Evolutionary conservation across 2,329 filamentous ascomycete genomes (phyloP), one percentile per base, ranked within the genome.

Genomic region (Fusarium globosum): DNA sequence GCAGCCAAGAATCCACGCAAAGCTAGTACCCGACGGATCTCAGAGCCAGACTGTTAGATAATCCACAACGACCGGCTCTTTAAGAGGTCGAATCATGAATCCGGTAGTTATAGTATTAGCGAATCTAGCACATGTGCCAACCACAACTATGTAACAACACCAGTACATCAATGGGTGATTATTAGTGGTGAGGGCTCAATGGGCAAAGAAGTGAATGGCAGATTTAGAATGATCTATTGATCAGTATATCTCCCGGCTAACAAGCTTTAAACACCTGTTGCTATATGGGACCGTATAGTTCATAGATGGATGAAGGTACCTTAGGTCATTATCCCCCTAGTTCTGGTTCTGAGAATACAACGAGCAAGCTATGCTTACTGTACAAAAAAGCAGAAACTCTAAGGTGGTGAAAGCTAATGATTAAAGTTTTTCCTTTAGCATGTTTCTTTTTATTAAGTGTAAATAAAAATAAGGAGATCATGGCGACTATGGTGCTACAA

Each of bases 11-110:
- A 51, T 20, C 48, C 48, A 35, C 48, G 48, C 4, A 51, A 51
- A 51, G 48, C 48, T 2, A 51, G 48, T 20, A 51, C 48, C 16
- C 18, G 33, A 4, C 16, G 16, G 16, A 33, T 51, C 12, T 51
- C 48, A 20, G 48, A 35, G 30, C 30, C 48, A 35, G 16, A 11
- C 6, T 51, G 30, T 14, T 51, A 35, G 2, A 20, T 10, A 10
- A 0, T 8, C 10, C 6, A 20, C 6, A 20, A 5, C 0, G 0
- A 14, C 7, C 18, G 3, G 2, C 12, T 20, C 7, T 51, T 4
- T 35, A 2, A 1, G n/a, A 51, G 4, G n/a, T 20, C 5, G 4
- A 14, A 23, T 7, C 6, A 2, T 51, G 6, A 33, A 5, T 4
- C 12, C 14, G 2, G 7, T 20, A 51, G 48, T 6, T 35, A 23